phyloP scores from a whole-genome alignment of 768 basidiomycete species.

The Termitomyces sp. region DNA sequence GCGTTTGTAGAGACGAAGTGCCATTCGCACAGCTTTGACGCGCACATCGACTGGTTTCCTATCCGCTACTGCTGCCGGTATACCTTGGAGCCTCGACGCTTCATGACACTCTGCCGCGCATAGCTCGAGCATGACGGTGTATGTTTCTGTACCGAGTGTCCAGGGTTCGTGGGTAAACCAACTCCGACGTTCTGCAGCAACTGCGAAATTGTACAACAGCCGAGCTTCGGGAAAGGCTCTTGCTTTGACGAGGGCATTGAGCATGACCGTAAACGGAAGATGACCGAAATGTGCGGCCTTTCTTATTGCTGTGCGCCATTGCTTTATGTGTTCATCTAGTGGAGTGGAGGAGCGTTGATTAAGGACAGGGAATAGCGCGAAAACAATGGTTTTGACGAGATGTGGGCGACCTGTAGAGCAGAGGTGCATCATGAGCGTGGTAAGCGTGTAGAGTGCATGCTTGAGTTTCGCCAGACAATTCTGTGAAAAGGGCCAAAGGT shows the following conservation, averaged over 20 bases:
- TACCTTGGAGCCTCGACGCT: slow-evolving; percentile 15
- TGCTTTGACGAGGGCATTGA: slow-evolving; percentile 58
- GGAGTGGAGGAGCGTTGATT: slow-evolving; percentile 16
- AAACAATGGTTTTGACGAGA: slow-evolving; percentile 44
- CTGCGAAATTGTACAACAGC: slow-evolving; percentile 54
- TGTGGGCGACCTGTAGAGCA: slow-evolving; percentile 44
- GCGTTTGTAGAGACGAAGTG: not conserved
- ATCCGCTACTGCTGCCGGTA: slow-evolving; percentile 8
- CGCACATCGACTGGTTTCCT: not conserved
- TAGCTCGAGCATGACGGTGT: slow-evolving; percentile 67
- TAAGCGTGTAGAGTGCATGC: slow-evolving; percentile 41
- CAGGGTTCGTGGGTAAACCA: slow-evolving; percentile 49
- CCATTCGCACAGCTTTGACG: slow-evolving; percentile 6
- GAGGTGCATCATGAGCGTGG: slow-evolving; percentile 50
- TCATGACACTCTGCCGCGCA: slow-evolving; percentile 42
- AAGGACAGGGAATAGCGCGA: slow-evolving; percentile 54
- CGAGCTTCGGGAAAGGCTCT: slow-evolving; percentile 55
- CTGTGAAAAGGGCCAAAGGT: slow-evolving; percentile 3
- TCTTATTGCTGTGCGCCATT: slow-evolving; percentile 26
- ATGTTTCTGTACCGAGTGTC: slow-evolving; percentile 63
- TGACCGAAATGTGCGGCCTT: slow-evolving; percentile 56
- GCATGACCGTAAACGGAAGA: slow-evolving; percentile 50
- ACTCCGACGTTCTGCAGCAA: slow-evolving; percentile 55
- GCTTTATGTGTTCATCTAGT: slow-evolving; percentile 20
- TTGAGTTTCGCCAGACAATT: slow-evolving; percentile 21